Percentiles rank a stretch among this genome's conserved stretches.
Evolutionary conservation across 2,329 filamentous ascomycete species (phyloP).

Genomic region (Cercospora sojina): DNA sequence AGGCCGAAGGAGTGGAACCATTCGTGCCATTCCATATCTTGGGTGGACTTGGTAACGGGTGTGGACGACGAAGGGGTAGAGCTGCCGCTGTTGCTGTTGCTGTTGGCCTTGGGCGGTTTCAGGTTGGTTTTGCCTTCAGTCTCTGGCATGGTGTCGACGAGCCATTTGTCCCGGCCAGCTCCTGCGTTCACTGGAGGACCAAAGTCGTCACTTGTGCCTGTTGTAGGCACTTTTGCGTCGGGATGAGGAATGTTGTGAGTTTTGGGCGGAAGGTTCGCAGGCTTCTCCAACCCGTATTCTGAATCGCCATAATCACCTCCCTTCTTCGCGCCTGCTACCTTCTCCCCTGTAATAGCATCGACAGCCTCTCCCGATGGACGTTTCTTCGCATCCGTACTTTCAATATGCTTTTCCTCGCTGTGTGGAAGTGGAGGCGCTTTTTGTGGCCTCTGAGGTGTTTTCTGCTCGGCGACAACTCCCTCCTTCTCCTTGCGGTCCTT

Average conservation of each 20-base stretch:
- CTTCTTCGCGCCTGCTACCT: conserved; percentile 34
- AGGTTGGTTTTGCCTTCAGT: conserved; percentile 38
- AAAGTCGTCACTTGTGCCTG: conserved; percentile 20
- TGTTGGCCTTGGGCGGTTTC: conserved; percentile 34
- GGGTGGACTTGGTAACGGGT: conserved; percentile 16
- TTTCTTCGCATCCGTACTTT: conserved; percentile 24
- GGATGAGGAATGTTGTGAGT: conserved; percentile 72
- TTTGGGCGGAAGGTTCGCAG: conserved; percentile 69
- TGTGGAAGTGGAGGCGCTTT: conserved; percentile 79
- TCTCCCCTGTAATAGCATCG: conserved; percentile 29
- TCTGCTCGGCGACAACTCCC: conserved; percentile 62
- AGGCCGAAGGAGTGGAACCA: conserved; percentile 80
- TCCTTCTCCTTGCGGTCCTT: conserved; percentile 65
- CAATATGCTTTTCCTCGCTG: conserved; percentile 71
- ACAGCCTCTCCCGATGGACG: conserved; percentile 41
- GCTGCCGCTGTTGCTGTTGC: conserved; percentile 31
- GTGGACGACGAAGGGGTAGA: neutral
- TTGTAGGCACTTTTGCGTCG: conserved; percentile 49
- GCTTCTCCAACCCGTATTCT: conserved; percentile 42
- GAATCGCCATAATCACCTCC: conserved; percentile 30
- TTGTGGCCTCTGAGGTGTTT: conserved; percentile 75
- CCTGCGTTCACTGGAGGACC: conserved; percentile 30
- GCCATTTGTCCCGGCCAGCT: conserved; percentile 30
- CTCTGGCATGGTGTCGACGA: conserved; percentile 41
- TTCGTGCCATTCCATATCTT: conserved; percentile 34